Evolutionary conservation across 495 filamentous ascomycete genomes (phyloP).

Genomic region (Hypoxylon intermedium): DNA sequence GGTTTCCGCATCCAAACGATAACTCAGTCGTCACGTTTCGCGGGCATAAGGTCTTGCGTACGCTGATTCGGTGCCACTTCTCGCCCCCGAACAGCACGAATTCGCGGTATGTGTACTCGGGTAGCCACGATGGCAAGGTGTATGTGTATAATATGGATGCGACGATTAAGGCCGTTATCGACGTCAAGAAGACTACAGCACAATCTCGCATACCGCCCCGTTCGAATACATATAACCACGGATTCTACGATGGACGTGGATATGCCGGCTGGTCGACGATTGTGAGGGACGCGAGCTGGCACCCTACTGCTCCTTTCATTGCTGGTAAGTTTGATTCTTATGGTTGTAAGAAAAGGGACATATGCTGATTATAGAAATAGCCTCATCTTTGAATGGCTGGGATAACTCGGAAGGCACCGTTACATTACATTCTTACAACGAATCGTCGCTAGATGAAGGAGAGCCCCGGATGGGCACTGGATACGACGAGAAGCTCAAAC

Average conservation of each 20-base stretch:
- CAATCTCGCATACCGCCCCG: neutral
- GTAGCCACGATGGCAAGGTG: conserved; percentile 84
- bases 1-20: conserved; percentile 81
- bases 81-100: conserved; percentile 87
- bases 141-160: conserved; percentile 95
- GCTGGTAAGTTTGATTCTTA: conserved; percentile 67
- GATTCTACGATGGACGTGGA: conserved; percentile 47
- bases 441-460: conserved; percentile 68
- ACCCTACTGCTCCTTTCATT: conserved; percentile 86
- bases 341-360: neutral
- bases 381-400: conserved; percentile 81
- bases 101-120: conserved; percentile 90
- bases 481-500: conserved; percentile 58
- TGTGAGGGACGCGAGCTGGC: conserved; percentile 94
- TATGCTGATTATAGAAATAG: conserved; percentile 48
- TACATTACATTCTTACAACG: conserved; percentile 78
- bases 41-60: conserved; percentile 86
- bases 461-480: conserved; percentile 64
- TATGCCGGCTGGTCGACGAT: conserved; percentile 71
- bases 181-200: conserved; percentile 72
- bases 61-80: conserved; percentile 94
- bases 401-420: conserved; percentile 73
- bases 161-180: conserved; percentile 79
- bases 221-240: no score
- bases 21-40: conserved; percentile 92